These are phyloP conservation scores for Endocladia muricata DNA, from an alignment of 31 red algal species.

Conservation along the genomic window DNA sequence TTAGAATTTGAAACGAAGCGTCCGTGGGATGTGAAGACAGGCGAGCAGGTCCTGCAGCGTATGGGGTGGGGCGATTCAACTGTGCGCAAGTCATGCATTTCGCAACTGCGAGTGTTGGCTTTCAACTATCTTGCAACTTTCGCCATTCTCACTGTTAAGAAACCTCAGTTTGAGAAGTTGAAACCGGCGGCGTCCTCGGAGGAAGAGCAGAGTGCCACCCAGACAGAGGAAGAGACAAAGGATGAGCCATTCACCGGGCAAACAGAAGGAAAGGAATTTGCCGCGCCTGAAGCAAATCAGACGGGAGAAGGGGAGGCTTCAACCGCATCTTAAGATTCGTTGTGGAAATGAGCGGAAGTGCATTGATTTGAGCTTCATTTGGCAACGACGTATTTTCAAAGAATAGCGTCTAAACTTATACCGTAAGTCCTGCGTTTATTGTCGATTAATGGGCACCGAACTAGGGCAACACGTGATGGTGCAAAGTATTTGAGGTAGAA, in stretches of 20 bases:
- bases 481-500: too few species aligned
- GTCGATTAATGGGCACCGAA: too few species aligned
- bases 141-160: slow-evolving; percentile 58
- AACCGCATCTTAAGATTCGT: too few species aligned
- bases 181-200: slow-evolving; percentile 2
- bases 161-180: slow-evolving; percentile 58
- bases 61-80: slow-evolving; percentile 65
- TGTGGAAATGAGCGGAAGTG: too few species aligned
- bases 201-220: too few species aligned
- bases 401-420: too few species aligned
- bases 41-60: slow-evolving; percentile 72
- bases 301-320: neutral
- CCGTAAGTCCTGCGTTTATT: too few species aligned
- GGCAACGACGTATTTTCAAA: too few species aligned
- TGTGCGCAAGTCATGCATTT: slow-evolving; percentile 37
- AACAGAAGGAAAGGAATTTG: neutral
- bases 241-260: neutral
- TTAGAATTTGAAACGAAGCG: slow-evolving; percentile 59
- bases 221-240: slow-evolving; percentile 4
- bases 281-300: too few species aligned
- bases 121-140: slow-evolving; percentile 79
- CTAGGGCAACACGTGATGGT: too few species aligned
- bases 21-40: slow-evolving; percentile 64
- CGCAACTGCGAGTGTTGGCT: slow-evolving; percentile 52
- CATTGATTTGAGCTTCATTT: too few species aligned